phyloP scores from a whole-genome alignment of 1,284 basidiomycete genomes.

The Malassezia japonica region DNA sequence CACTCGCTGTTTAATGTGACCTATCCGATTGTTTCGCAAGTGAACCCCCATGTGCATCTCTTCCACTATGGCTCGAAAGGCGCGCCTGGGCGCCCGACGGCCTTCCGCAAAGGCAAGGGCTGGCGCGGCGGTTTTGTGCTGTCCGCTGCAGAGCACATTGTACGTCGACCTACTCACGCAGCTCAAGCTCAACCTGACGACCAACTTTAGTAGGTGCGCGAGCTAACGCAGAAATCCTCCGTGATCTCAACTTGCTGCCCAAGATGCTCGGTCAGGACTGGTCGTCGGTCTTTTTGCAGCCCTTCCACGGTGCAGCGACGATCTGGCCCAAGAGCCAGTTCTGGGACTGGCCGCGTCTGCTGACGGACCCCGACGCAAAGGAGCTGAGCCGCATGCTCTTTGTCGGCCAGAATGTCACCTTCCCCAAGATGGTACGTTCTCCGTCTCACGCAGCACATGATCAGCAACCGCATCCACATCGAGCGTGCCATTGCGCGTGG shows the following conservation, averaged over 20 bases:
- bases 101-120: slow-evolving; percentile 77
- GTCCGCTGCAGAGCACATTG: slow-evolving; percentile 47
- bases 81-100: slow-evolving; percentile 83
- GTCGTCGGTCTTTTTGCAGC: slow-evolving; percentile 41
- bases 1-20: slow-evolving; percentile 67
- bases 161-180: background rate
- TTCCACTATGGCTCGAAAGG: slow-evolving; percentile 94
- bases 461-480: slow-evolving; percentile 41
- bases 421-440: slow-evolving; percentile 26
- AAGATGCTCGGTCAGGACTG: slow-evolving; percentile 42
- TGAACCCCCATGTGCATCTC: slow-evolving; percentile 94
- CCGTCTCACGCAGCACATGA: slow-evolving; percentile 30
- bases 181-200: slow-evolving; percentile 40
- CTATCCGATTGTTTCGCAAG: slow-evolving; percentile 87
- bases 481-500: slow-evolving; percentile 39
- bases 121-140: slow-evolving; percentile 75
- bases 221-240: slow-evolving; percentile 26
- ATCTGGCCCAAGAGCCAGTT: slow-evolving; percentile 40
- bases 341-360: slow-evolving; percentile 41
- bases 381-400: slow-evolving; percentile 37
- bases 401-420: slow-evolving; percentile 35
- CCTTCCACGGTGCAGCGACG: slow-evolving; percentile 41
- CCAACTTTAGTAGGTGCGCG: slow-evolving; percentile 30
- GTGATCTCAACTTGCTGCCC: slow-evolving; percentile 42
- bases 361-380: slow-evolving; percentile 38